Evolutionary conservation across 345 rosid genomes (phyloP).

Genomic region (Eucalyptus erythrocorys): DNA sequence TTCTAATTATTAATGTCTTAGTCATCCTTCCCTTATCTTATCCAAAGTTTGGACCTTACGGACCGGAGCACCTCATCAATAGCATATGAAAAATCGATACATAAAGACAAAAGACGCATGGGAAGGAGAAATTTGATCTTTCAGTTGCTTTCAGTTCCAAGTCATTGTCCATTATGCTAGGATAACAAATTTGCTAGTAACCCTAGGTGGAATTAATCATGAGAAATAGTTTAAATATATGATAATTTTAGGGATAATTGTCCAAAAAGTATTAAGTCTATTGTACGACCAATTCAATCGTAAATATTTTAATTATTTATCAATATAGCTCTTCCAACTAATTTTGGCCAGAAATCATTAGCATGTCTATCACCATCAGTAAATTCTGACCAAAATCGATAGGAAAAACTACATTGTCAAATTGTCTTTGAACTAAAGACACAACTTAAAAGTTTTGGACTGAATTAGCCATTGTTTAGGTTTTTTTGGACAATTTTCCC

Average conservation of each 20-base stretch:
- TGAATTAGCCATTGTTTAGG: neutral
- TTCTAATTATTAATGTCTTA: neutral
- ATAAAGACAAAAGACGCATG: neutral
- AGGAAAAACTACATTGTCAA: neutral
- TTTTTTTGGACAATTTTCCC: neutral
- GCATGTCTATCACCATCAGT: accelerated
- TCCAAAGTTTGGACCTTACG: neutral
- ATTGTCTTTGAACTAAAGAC: neutral
- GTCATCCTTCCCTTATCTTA: neutral
- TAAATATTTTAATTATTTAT: neutral
- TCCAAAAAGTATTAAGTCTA: neutral
- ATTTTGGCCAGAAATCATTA: neutral
- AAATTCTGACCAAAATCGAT: accelerated
- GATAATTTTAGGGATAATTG: neutral
- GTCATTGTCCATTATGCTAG: neutral
- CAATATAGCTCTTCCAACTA: neutral
- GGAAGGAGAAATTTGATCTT: neutral
- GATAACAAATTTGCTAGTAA: neutral
- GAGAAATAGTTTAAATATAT: neutral
- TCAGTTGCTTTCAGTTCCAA: neutral
- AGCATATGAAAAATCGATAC: neutral
- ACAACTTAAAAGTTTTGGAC: neutral
- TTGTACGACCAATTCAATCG: neutral
- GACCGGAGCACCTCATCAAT: neutral
- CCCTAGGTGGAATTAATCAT: neutral